A percentile compares a stretch with the other conserved stretches of the same genome.
Evolutionary conservation across 345 rosid genomes (phyloP).

Genomic region (Arabis hirsuta): DNA sequence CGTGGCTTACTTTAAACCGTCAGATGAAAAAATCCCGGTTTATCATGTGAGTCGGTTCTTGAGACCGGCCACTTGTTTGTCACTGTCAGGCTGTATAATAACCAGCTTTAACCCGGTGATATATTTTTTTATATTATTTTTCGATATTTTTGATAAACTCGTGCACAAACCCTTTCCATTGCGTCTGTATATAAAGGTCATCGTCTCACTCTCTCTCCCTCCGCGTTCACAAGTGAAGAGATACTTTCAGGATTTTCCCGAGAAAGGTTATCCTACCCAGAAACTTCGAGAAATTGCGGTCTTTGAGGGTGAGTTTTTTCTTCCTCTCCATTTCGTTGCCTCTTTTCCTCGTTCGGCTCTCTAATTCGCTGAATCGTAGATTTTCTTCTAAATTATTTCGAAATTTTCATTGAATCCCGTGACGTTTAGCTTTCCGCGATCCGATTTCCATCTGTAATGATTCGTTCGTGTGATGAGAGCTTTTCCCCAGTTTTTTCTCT

Average conservation of each 20-base stretch:
- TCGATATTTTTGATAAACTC: slow-evolving; percentile 37
- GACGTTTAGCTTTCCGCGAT: slow-evolving; percentile 35
- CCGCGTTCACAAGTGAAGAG: slow-evolving; percentile 40
- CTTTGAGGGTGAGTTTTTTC: slow-evolving; percentile 32
- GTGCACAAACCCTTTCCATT: slow-evolving; percentile 15
- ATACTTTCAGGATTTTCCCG: slow-evolving; percentile 39
- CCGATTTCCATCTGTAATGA: slow-evolving; percentile 40
- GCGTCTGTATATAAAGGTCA: slow-evolving; percentile 27
- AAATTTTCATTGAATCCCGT: slow-evolving; percentile 30
- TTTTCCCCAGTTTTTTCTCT: background rate
- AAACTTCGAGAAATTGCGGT: background rate
- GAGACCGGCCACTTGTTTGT: slow-evolving; percentile 32
- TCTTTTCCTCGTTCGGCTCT: background rate
- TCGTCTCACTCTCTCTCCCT: slow-evolving; percentile 34
- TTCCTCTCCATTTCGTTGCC: no score
- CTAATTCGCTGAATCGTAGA: slow-evolving; percentile 5
- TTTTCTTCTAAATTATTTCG: background rate
- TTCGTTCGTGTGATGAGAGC: slow-evolving; percentile 6
- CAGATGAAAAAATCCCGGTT: slow-evolving; percentile 33
- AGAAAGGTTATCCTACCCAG: slow-evolving; percentile 25
- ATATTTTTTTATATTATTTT: slow-evolving; percentile 9
- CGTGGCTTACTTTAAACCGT: slow-evolving; percentile 31
- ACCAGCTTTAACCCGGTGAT: slow-evolving; percentile 17
- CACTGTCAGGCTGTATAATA: slow-evolving; percentile 9
- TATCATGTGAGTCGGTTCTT: slow-evolving; percentile 35